These are phyloP conservation scores for Shiraia sp. DNA, from an alignment of 2,329 filamentous ascomycete species.

Conservation along the genomic window DNA sequence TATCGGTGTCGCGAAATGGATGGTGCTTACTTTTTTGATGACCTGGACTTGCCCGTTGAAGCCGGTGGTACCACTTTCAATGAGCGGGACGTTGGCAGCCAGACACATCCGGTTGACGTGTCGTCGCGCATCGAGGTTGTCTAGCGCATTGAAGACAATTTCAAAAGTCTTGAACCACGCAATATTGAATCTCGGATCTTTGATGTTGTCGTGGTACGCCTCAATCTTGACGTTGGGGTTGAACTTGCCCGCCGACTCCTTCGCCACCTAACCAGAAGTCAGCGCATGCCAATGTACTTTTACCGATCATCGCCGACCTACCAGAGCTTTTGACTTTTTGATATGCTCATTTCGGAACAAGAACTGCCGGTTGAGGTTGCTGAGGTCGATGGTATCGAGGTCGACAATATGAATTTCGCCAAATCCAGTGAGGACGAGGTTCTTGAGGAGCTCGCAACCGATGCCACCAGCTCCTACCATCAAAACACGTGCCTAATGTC, in stretches of 20 bases:
- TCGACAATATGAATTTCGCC: constrained; percentile 94
- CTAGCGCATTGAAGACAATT: constrained; percentile 93
- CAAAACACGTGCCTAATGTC: constrained; percentile 74
- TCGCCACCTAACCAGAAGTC: constrained; percentile 69
- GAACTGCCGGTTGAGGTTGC: constrained; percentile 97
- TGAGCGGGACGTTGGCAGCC: constrained; percentile 83
- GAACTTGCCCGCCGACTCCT: constrained; percentile 87
- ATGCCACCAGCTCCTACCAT: constrained; percentile 97
- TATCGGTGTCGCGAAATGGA: constrained; percentile 2
- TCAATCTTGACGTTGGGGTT: constrained; percentile 86
- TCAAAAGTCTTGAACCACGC: constrained; percentile 84
- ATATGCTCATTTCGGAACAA: constrained; percentile 96
- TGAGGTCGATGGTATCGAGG: constrained; percentile 96
- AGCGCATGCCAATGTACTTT: constrained; percentile 16
- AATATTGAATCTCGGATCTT: constrained; percentile 82
- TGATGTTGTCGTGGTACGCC: constrained; percentile 93
- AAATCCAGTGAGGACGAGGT: constrained; percentile 88
- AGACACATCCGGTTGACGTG: constrained; percentile 99
- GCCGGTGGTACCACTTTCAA: constrained; percentile 96
- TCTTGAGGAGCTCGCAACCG: constrained; percentile 96
- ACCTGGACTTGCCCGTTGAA: constrained; percentile 98
- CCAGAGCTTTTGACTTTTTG: constrained; percentile 93
- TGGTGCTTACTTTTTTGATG: constrained; percentile 70
- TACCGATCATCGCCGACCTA: constrained; percentile 48
- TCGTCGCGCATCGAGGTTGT: constrained; percentile 89